phyloP scores from a whole-genome alignment of 2,329 filamentous ascomycete species.

The Simplicillium aogashimaense region DNA sequence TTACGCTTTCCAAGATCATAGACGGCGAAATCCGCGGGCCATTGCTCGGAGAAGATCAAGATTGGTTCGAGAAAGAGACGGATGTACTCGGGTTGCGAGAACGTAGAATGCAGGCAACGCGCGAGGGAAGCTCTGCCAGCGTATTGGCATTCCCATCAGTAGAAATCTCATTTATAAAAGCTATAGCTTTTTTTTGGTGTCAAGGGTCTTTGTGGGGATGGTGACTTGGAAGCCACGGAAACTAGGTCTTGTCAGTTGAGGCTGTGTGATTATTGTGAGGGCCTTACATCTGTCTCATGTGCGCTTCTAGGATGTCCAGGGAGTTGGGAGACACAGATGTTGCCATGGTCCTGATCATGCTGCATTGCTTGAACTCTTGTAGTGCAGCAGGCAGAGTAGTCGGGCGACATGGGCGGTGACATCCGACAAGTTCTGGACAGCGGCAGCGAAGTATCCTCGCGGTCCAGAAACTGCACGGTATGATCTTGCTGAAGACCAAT shows the following conservation, averaged over 20 bases:
- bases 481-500: background rate
- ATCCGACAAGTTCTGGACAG: too few species aligned
- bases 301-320: background rate
- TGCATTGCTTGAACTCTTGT: too few species aligned
- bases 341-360: background rate
- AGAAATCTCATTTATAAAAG: background rate
- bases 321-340: background rate
- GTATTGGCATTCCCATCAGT: background rate
- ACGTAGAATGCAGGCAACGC: background rate
- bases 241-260: too few species aligned
- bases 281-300: background rate
- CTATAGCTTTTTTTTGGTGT: background rate
- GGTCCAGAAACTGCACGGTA: background rate
- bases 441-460: too few species aligned
- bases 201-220: too few species aligned
- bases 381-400: too few species aligned
- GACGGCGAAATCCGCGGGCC: too few species aligned
- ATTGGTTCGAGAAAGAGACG: background rate
- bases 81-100: background rate
- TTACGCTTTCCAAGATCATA: too few species aligned
- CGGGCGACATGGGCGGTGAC: too few species aligned
- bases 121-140: background rate
- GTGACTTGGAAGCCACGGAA: too few species aligned
- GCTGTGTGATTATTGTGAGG: too few species aligned
- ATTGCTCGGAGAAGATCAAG: background rate